Base-by-base conservation (phyloP, 192 early-diverging fungal species). In the Coemansia sp. region DNA sequence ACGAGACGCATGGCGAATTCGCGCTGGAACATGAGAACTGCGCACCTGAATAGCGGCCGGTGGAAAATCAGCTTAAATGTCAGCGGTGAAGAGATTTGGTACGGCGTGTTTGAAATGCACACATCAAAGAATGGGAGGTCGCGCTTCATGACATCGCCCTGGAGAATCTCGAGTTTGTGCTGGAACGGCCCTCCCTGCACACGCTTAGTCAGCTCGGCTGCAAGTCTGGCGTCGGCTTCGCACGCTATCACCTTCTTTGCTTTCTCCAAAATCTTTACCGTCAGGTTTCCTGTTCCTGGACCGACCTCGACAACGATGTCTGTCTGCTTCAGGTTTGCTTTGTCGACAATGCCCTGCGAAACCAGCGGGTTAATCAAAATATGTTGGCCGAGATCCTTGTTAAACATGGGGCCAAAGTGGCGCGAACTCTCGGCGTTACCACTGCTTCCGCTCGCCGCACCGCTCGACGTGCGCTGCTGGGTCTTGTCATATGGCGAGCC, bases 201-300 rank as follows among this genome's bases (percentile, higher is more conserved):
- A 81, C 97, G 92, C 73, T 99, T 99, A 17, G 88, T 87, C 59
- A 99, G 79, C 72, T 99, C 97, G 14, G 97, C 95, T 11, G 97
- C 95, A 58, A 99, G 82, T 55, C 97, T 83, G 19, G 96, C 96
- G 75, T 99, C 97, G 72, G 93, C 91, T 83, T 99, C 97, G 30
- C 95, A 94, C 15, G 93, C 95, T 37, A 92, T 86, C 14, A 95
- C 93, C 78, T 90, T 94, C 68, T 99, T 99, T 37, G 89, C 91
- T 52, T 90, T 87, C 62, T 90, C 90, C 56, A 99, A 83, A 59
- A 98, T 95, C 77, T 91, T 90, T 36, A 98, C 88, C 2, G 95
- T 95, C 68, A 99, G 86, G 77, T 99, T 99, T 80, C 97, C 97
- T 28, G 97, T 99, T 86, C 97, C 97, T 2, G 97, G 97, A 72